phyloP scores from a whole-genome alignment of 768 basidiomycete genomes.

The Macrolepiota dolichaula region DNA sequence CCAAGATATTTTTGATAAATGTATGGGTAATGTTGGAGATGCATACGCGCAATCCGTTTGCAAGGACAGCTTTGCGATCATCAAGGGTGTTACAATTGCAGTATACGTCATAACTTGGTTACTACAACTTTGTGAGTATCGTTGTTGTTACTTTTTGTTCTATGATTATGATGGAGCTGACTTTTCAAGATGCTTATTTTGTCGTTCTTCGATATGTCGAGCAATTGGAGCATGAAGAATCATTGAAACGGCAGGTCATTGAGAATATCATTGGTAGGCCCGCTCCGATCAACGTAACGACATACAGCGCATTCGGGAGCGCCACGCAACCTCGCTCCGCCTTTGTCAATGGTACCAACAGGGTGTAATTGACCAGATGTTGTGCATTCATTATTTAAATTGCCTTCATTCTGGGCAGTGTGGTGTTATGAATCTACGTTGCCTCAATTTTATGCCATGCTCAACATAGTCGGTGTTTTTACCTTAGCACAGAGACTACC shows the following conservation, averaged over 20 bases:
- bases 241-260: slow-evolving; percentile 13
- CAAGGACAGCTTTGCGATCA: slow-evolving; percentile 35
- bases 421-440: too few species aligned
- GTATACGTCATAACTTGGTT: slow-evolving; percentile 51
- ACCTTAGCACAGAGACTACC: too few species aligned
- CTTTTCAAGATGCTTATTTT: slow-evolving; percentile 43
- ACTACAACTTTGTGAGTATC: slow-evolving; percentile 48
- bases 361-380: not conserved
- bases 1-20: slow-evolving; percentile 31
- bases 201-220: slow-evolving; percentile 50
- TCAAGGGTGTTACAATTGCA: slow-evolving; percentile 40
- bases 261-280: slow-evolving; percentile 22
- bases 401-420: too few species aligned
- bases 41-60: slow-evolving; percentile 33
- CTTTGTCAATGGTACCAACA: not conserved
- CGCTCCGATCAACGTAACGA: slow-evolving; percentile 19
- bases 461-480: too few species aligned
- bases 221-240: slow-evolving; percentile 49
- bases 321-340: slow-evolving; percentile 5
- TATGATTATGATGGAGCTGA: not conserved
- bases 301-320: slow-evolving; percentile 1
- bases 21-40: slow-evolving; percentile 25
- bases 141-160: slow-evolving; percentile 5
- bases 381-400: too few species aligned
- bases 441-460: too few species aligned